A percentile compares a stretch with the other conserved stretches of the same genome.
Conservation (phyloP, 2,329 filamentous ascomycete genomes). For the Cladophialophora carrionii region DNA sequence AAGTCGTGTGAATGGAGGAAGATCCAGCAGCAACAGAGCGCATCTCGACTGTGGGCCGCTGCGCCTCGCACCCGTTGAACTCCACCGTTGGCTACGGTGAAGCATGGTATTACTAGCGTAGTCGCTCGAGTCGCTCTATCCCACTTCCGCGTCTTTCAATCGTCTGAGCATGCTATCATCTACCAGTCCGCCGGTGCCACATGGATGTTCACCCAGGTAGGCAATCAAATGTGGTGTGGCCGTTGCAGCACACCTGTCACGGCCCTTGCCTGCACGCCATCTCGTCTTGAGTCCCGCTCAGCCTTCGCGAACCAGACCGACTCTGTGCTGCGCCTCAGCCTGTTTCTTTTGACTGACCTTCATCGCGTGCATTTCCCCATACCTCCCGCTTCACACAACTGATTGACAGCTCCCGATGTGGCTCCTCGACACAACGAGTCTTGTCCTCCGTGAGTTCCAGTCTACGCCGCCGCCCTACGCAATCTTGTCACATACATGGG, state of each 20-base stretch:
- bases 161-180: not conserved
- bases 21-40: too few relatives aligned
- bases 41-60: not conserved
- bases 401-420: constrained; percentile 8
- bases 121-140: too few relatives aligned
- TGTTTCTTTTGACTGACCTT: not conserved
- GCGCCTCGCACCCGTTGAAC: not conserved
- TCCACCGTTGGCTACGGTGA: not conserved
- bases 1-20: not conserved
- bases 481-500: constrained; percentile 35
- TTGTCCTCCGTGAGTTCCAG: not conserved
- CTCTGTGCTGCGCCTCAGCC: not conserved
- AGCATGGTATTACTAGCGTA: not conserved
- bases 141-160: not conserved
- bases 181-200: constrained; percentile 1
- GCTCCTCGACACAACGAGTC: constrained; percentile 1
- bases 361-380: not conserved
- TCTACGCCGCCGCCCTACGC: constrained; percentile 23
- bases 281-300: not conserved
- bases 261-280: not conserved
- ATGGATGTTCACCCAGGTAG: not conserved
- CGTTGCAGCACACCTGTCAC: not conserved
- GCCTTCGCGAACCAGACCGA: not conserved
- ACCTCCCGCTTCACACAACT: not conserved
- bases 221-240: not conserved